phyloP scores from a whole-genome alignment of 108 stramenopile species.

The Nitzschia sp. region DNA sequence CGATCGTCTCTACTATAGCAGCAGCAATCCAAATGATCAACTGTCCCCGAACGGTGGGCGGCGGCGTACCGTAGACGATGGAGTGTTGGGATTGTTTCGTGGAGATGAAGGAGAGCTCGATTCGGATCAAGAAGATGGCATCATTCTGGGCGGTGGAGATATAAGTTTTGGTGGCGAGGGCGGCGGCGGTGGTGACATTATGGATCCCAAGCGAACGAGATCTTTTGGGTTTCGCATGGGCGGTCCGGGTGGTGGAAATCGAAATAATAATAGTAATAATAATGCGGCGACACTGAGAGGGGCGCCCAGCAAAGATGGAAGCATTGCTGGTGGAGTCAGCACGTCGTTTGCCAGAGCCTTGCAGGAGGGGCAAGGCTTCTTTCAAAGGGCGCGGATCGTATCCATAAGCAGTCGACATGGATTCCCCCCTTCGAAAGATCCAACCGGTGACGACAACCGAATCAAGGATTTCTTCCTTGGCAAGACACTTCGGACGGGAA shows the following conservation, averaged over 20 bases:
- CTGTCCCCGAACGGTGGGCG: background rate
- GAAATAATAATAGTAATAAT: background rate
- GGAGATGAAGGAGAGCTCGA: slow-evolving; percentile 25
- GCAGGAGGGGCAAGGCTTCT: slow-evolving; percentile 54
- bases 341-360: slow-evolving; percentile 43
- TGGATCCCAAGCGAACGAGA: background rate
- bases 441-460: slow-evolving; percentile 51
- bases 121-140: slow-evolving; percentile 21
- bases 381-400: slow-evolving; percentile 60
- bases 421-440: slow-evolving; percentile 81
- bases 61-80: slow-evolving; percentile 3
- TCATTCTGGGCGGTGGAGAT: slow-evolving; percentile 8
- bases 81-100: slow-evolving; percentile 19
- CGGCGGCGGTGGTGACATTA: background rate
- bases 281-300: background rate
- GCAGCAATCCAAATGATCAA: background rate
- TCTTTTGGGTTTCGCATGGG: slow-evolving; percentile 5
- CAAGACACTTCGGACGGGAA: background rate
- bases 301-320: background rate
- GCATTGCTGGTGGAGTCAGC: background rate
- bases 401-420: slow-evolving; percentile 58
- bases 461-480: slow-evolving; percentile 19
- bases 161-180: background rate
- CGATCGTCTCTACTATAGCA: background rate
- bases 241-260: background rate